A percentile compares a stretch with the other conserved stretches of the same genome.
Evolutionary conservation across 139 green algal genomes (phyloP).

Genomic region (Chlamydomonas urium): DNA sequence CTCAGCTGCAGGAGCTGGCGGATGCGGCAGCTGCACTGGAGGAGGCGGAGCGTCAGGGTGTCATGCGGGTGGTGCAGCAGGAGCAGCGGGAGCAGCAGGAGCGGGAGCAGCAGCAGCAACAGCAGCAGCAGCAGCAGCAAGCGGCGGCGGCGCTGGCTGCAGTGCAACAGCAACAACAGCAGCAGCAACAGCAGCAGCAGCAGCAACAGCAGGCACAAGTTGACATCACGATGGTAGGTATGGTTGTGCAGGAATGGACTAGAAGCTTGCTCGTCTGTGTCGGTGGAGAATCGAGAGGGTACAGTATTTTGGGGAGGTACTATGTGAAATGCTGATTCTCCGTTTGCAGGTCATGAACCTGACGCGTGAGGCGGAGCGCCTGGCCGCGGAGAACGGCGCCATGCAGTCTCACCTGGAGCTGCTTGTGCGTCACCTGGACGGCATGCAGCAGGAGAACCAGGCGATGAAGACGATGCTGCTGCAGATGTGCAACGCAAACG

Average conservation of each 20-base stretch:
- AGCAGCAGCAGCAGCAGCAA: neutral
- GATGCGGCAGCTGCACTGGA: constrained; percentile 7
- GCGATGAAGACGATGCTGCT: constrained; percentile 9
- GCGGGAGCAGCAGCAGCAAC: neutral
- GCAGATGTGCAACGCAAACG: constrained; percentile 9
- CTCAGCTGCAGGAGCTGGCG: neutral
- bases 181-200: neutral
- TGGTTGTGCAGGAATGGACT: too few species aligned
- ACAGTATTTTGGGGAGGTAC: too few species aligned
- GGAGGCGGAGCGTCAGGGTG: constrained; percentile 5
- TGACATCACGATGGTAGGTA: too few species aligned
- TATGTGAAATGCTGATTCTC: too few species aligned
- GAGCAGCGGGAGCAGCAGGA: neutral
- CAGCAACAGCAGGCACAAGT: neutral
- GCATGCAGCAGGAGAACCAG: neutral
- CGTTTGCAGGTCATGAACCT: constrained; percentile 6
- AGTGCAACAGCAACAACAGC: too few species aligned
- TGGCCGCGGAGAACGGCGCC: constrained; percentile 6
- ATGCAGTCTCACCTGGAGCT: constrained; percentile 11
- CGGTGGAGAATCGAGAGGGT: too few species aligned
- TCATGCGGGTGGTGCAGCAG: neutral
- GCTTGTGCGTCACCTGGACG: neutral
- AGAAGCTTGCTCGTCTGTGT: too few species aligned
- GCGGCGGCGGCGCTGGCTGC: too few species aligned
- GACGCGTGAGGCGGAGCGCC: neutral